Conservation (phyloP, 2,329 filamentous ascomycete species). For the Triangularia verruculosa region DNA sequence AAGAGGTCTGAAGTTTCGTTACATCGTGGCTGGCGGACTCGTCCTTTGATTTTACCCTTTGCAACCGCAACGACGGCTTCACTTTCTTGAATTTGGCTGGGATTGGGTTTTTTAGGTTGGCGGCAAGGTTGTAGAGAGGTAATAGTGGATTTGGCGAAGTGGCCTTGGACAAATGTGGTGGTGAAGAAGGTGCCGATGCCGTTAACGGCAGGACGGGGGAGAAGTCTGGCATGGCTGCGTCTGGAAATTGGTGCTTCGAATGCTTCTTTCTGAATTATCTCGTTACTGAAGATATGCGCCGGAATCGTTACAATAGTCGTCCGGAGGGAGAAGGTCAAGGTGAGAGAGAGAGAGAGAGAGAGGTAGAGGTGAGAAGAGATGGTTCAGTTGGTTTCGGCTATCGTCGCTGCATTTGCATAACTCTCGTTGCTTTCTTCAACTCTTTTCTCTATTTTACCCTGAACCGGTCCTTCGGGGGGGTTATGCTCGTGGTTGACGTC, state of each 20-base stretch:
- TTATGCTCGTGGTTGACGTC: not conserved
- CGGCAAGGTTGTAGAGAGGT: slow-evolving; percentile 26
- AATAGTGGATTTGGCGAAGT: slow-evolving; percentile 14
- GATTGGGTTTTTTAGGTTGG: slow-evolving; percentile 30
- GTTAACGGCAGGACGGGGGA: slow-evolving; percentile 1
- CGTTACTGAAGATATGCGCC: not conserved
- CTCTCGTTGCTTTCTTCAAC: not conserved
- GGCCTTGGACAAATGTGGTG: not conserved
- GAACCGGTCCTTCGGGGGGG: not conserved
- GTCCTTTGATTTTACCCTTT: slow-evolving; percentile 26
- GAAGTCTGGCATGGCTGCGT: slow-evolving; percentile 3
- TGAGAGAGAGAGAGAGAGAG: slow-evolving; percentile 5
- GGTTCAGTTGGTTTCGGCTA: slow-evolving; percentile 13
- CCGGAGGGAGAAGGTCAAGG: slow-evolving; percentile 31
- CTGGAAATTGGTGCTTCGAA: not conserved
- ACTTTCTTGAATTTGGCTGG: slow-evolving; percentile 33
- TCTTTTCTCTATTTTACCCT: slow-evolving; percentile 2
- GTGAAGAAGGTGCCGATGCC: slow-evolving; percentile 1
- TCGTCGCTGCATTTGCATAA: slow-evolving; percentile 25
- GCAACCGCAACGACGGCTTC: slow-evolving; percentile 26
- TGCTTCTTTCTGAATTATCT: not conserved
- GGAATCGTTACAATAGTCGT: not conserved
- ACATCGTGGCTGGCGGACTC: slow-evolving; percentile 52
- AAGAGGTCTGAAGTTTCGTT: slow-evolving; percentile 74
- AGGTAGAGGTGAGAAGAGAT: not conserved